Base-by-base conservation (phyloP, 306 rosid genomes). In the Rosa multiflora region DNA sequence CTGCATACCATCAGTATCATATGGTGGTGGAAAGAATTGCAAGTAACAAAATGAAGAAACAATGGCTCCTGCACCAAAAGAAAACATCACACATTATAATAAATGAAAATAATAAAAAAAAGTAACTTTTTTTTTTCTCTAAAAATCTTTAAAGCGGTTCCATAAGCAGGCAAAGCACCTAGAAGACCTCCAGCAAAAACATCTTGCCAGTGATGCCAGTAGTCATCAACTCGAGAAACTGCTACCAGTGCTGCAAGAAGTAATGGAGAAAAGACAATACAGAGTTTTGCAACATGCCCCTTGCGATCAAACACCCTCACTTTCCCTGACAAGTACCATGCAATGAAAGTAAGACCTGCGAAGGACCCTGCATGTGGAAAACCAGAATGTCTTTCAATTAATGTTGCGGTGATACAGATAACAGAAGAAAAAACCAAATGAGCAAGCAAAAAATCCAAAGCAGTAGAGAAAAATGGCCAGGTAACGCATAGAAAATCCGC, bases 121-220 rank as follows among this genome's bases (percentile, higher is more conserved):
- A 32, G 37, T 32, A 32, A 32, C 37, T 32, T 32, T 32, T 32
- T 32, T 59, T 9, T 75, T 58, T 32, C 71, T 44, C 32, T 43
- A 32, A 62, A 10, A 3, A 76, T 62, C 18, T 29, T 76, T 32
- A 21, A 11, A 11, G 6, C 10, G 37, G 35, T 76, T 68, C 10
- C 37, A 61, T 35, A 32, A 43, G 72, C 2, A 1, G 72, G 18
- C 44, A 40, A 37, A 77, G 55, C 53, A 94, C 98, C 97, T 74
- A 94, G 69, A 74, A 94, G 95, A 82, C 85, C 90, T 52, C 97
- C 97, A 58, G 97, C 88, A 83, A 91, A 90, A 78, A 92, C 97
- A 76, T 94, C 97, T 82, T 89, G 92, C 98, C 97, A 91, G 77
- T 94, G 97, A 89, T 94, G 99, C 97, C 97, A 91, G 84, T 94